Conservation (phyloP, 768 basidiomycete species). For the Leucocoprinus sp. region DNA sequence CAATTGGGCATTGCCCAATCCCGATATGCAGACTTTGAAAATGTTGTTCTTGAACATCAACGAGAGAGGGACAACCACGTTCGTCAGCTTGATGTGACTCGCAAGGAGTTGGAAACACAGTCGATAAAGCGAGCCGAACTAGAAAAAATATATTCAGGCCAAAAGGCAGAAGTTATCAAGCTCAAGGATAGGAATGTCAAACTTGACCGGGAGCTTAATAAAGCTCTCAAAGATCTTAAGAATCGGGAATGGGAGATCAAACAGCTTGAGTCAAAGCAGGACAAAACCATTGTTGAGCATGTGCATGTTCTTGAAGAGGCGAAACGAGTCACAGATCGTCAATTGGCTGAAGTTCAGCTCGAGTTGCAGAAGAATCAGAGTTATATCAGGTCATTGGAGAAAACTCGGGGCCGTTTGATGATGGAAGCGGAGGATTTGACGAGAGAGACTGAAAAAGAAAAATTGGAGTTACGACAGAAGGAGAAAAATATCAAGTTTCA, state of each 20-base stretch:
- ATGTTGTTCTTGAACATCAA: slow-evolving; percentile 76
- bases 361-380: slow-evolving; percentile 68
- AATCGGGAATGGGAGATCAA: slow-evolving; percentile 80
- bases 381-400: slow-evolving; percentile 83
- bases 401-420: slow-evolving; percentile 63
- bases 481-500: slow-evolving; percentile 59
- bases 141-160: slow-evolving; percentile 52
- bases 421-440: slow-evolving; percentile 79
- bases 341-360: slow-evolving; percentile 71
- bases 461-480: slow-evolving; percentile 53
- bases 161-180: slow-evolving; percentile 62
- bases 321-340: slow-evolving; percentile 88
- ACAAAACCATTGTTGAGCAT: slow-evolving; percentile 98
- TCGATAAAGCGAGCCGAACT: slow-evolving; percentile 62
- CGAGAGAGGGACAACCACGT: slow-evolving; percentile 70
- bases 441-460: slow-evolving; percentile 66
- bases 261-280: slow-evolving; percentile 78
- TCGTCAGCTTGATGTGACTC: slow-evolving; percentile 61
- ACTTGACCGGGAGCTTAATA: slow-evolving; percentile 74
- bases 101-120: slow-evolving; percentile 72
- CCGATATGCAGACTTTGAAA: slow-evolving; percentile 83
- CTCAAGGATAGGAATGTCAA: slow-evolving; percentile 63
- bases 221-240: slow-evolving; percentile 73
- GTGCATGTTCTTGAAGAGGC: slow-evolving; percentile 95
- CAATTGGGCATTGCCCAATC: slow-evolving; percentile 64